Conservation (phyloP, 495 filamentous ascomycete species). For the Elaphomyces granulatus region DNA sequence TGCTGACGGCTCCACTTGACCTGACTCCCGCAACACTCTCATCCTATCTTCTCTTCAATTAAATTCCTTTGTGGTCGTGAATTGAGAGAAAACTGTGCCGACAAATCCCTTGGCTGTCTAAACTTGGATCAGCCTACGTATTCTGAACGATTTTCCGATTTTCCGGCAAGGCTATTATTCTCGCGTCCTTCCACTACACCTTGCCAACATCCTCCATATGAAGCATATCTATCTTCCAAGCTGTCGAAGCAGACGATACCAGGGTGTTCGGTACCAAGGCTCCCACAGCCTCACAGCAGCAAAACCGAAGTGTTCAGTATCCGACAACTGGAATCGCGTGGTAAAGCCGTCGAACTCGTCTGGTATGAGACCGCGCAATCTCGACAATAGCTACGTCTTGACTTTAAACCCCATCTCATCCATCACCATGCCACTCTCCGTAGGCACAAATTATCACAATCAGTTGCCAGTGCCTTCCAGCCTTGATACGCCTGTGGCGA, state of each 20-base stretch:
- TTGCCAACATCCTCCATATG: too few species aligned
- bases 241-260: neutral
- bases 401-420: neutral
- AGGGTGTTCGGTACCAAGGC: neutral
- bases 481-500: neutral
- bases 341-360: neutral
- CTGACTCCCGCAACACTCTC: too few species aligned
- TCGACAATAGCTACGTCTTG: neutral
- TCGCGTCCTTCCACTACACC: too few species aligned
- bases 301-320: neutral
- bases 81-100: too few species aligned
- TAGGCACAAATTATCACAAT: neutral
- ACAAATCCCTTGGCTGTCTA: too few species aligned
- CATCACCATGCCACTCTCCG: neutral
- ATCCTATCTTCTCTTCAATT: too few species aligned
- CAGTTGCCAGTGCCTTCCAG: neutral
- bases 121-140: too few species aligned
- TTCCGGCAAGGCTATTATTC: too few species aligned
- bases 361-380: neutral
- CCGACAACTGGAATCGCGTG: neutral
- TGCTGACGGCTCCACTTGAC: too few species aligned
- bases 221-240: slow-evolving; percentile 3
- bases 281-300: neutral
- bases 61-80: too few species aligned
- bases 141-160: too few species aligned